Percentiles rank a stretch among this genome's conserved stretches.
Conservation (phyloP, 163 green algal genomes). For the Coccomyxa subellipsoidea region DNA sequence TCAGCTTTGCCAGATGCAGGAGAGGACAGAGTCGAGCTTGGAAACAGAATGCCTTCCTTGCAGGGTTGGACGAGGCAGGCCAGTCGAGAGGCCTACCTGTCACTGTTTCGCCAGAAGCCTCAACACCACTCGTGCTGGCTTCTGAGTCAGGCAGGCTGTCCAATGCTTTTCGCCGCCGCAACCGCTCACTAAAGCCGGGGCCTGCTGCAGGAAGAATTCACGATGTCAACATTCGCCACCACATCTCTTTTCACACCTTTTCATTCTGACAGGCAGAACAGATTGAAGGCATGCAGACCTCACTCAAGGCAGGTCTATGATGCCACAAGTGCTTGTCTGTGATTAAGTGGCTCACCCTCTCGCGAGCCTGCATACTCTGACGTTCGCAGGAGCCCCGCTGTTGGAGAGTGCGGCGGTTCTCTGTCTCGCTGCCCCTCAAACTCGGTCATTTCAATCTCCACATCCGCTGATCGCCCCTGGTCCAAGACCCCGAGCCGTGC, state of each 20-base stretch:
- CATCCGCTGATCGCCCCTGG: not conserved
- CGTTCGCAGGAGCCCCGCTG: not conserved
- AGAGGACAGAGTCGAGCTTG: too few relatives aligned
- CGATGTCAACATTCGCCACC: not conserved
- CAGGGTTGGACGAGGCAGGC: too few relatives aligned
- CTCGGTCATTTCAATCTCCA: slow-evolving; percentile 7
- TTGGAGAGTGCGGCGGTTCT: not conserved
- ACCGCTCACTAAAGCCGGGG: not conserved
- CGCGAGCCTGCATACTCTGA: slow-evolving; percentile 3
- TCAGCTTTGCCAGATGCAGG: too few relatives aligned
- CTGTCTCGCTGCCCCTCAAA: not conserved
- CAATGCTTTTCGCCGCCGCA: not conserved
- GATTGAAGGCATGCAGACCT: too few relatives aligned
- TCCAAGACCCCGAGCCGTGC: not conserved
- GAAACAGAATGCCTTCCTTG: too few relatives aligned
- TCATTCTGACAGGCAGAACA: too few relatives aligned
- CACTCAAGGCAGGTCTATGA: too few relatives aligned
- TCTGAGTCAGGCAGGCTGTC: not conserved
- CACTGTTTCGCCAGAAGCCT: not conserved
- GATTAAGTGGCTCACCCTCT: not conserved
- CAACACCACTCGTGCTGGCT: not conserved
- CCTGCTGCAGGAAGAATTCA: not conserved
- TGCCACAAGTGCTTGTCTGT: not conserved
- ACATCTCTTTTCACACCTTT: too few relatives aligned
- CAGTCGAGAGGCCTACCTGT: not conserved